phyloP scores from a whole-genome alignment of 768 basidiomycete genomes.

The Cystobasidium ongulense region DNA sequence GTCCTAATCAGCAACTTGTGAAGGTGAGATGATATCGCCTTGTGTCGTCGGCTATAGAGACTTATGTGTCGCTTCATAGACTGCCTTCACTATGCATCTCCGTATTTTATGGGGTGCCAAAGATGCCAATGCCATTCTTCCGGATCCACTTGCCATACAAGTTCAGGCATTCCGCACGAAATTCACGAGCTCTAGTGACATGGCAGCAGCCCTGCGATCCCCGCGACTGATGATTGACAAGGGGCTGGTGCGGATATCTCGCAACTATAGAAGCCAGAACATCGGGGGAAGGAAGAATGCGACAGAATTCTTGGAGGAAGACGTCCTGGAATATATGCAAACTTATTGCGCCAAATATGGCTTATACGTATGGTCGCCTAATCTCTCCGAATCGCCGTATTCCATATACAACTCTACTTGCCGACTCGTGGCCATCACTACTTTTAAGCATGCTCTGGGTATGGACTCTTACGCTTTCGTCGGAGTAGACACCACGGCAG shows the following conservation, averaged over 20 bases:
- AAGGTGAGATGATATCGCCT: too few species aligned
- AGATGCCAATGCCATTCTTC: too few species aligned
- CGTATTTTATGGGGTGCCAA: too few species aligned
- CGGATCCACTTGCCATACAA: too few species aligned
- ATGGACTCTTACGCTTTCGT: neutral
- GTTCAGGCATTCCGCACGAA: too few species aligned
- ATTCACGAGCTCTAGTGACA: too few species aligned
- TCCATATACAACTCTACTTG: neutral
- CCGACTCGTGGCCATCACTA: neutral
- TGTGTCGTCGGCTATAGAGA: too few species aligned
- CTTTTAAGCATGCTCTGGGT: conserved; percentile 3
- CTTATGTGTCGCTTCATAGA: too few species aligned
- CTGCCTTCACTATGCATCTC: too few species aligned
- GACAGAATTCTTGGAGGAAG: neutral
- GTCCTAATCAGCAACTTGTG: too few species aligned
- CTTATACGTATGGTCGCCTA: neutral
- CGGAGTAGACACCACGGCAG: conserved; percentile 2
- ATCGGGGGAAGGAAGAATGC: neutral
- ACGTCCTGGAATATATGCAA: neutral
- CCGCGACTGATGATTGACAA: neutral
- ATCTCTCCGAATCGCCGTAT: conserved; percentile 2
- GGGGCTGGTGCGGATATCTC: neutral
- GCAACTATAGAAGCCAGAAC: neutral
- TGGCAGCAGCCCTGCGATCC: neutral
- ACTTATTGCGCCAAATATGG: neutral